phyloP scores from a whole-genome alignment of 1,139 yeast genomes.

The Zygoascus hellenicus region DNA sequence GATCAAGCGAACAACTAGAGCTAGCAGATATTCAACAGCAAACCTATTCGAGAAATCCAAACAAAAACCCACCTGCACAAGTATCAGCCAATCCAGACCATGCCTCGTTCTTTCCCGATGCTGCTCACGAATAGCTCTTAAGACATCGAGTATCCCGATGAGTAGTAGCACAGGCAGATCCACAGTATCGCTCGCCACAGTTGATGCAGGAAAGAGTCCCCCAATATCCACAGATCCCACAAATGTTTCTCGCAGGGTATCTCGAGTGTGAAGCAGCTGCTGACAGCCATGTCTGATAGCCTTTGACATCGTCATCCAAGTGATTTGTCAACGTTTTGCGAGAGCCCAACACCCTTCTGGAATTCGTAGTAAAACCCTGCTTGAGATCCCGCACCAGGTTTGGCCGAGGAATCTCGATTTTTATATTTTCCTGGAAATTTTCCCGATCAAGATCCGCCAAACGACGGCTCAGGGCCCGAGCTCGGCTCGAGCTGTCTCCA shows the following conservation, averaged over 20 bases:
- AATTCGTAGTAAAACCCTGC: conserved; percentile 29
- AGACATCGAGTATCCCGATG: conserved; percentile 40
- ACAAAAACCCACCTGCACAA: too few species aligned
- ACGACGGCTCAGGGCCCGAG: conserved; percentile 29
- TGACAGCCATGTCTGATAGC: conserved; percentile 27
- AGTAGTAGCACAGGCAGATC: conserved; percentile 33
- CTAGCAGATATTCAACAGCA: too few species aligned
- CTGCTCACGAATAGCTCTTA: conserved; percentile 26
- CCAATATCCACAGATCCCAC: conserved; percentile 41
- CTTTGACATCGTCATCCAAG: conserved; percentile 38
- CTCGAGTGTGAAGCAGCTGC: conserved; percentile 31
- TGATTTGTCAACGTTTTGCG: conserved; percentile 37
- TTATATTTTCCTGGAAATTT: conserved; percentile 36
- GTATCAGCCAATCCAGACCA: too few species aligned
- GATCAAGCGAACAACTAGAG: too few species aligned
- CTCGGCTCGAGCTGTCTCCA: conserved; percentile 26
- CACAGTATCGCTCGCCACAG: conserved; percentile 38
- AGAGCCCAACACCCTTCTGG: conserved; percentile 36
- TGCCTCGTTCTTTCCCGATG: too few species aligned
- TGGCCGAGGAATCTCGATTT: conserved; percentile 37
- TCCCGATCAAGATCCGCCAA: conserved; percentile 38
- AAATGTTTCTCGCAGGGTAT: conserved; percentile 35
- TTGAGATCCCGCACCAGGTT: conserved; percentile 18
- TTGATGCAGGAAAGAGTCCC: conserved; percentile 33
- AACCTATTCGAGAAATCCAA: too few species aligned